phyloP scores from a whole-genome alignment of 169 alveolate genomes.

The Plasmodium coatneyi region DNA sequence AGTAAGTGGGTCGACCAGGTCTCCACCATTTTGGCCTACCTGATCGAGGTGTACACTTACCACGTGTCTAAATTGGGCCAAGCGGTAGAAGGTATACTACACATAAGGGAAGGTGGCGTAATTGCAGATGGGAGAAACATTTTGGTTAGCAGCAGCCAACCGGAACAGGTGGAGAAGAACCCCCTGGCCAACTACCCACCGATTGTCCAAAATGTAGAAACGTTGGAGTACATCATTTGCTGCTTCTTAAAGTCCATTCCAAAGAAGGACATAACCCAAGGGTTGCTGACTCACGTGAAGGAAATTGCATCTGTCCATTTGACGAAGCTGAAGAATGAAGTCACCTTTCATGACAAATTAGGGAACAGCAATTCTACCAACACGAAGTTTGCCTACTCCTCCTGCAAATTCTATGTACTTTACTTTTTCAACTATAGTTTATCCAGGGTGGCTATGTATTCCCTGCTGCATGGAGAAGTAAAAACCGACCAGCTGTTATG shows the following conservation, averaged over 20 bases:
- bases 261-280: slow-evolving; percentile 26
- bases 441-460: slow-evolving; percentile 26
- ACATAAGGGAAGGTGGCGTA: not conserved
- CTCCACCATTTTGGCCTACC: not conserved
- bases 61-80: not conserved
- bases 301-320: slow-evolving; percentile 10
- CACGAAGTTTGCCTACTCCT: not conserved
- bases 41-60: slow-evolving; percentile 8
- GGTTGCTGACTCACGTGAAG: not conserved
- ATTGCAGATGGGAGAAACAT: not conserved
- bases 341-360: not conserved
- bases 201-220: slow-evolving; percentile 17
- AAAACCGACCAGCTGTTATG: not conserved
- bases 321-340: slow-evolving; percentile 11
- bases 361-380: not conserved
- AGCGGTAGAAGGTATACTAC: not conserved
- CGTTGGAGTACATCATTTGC: slow-evolving; percentile 55
- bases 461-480: slow-evolving; percentile 18
- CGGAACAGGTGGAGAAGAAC: not conserved
- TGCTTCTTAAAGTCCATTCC: slow-evolving; percentile 13
- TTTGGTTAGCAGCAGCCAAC: not conserved
- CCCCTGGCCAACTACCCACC: not conserved
- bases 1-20: slow-evolving; percentile 19
- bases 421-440: slow-evolving; percentile 38
- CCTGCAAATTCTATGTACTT: slow-evolving; percentile 6